Base-by-base conservation (phyloP, 2,329 filamentous ascomycete species). In the Fusarium sp. region DNA sequence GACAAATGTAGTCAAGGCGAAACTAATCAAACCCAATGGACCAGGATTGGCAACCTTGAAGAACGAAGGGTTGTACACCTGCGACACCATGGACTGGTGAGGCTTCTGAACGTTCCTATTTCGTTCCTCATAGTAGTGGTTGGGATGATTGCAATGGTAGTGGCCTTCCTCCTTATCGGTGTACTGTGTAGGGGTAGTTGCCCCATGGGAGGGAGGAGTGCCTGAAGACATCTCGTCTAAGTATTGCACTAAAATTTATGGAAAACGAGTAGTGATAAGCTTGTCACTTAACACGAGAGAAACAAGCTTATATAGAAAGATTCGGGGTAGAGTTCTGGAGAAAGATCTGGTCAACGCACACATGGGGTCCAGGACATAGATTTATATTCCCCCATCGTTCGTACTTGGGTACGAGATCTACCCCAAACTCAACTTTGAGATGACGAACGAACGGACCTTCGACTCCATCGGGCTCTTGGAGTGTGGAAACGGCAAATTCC, bases 1-100 rank as follows among this genome's bases (percentile, higher is more conserved):
- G 20, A 89, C 85, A 77, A 92, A 91, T 15, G 90, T 91, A 15
- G 90, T 91, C 72, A 90, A 78, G n/a, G 90, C 89, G 81, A 92
- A 92, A 82, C 88, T 89, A 57, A 89, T 87, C 52, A 91, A 85
- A 63, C 89, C 89, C 28, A 91, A 84, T 15, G 89, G 89, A 66
- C 88, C 88, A 52, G 89, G 89, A 79, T 91, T 90, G 79, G 85
- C 89, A 77, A 89, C 84, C 70, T 87, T 88, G 80, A 78, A 78
- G 64, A 81, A 79, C 3, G 74, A 72, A 56, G 81, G 80, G 51
- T 82, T 73, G 34, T 75, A 75, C 41, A 83, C 81, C 66, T 83
- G 81, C 18, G 81, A 83, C 30, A 82, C 75, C 65, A 75, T 82
- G 61, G 79, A 77, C 78, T 82, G 81, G 56, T 81, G 80, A 57